Base-by-base conservation (phyloP, 2,329 filamentous ascomycete genomes). In the Seiridium unicorne region DNA sequence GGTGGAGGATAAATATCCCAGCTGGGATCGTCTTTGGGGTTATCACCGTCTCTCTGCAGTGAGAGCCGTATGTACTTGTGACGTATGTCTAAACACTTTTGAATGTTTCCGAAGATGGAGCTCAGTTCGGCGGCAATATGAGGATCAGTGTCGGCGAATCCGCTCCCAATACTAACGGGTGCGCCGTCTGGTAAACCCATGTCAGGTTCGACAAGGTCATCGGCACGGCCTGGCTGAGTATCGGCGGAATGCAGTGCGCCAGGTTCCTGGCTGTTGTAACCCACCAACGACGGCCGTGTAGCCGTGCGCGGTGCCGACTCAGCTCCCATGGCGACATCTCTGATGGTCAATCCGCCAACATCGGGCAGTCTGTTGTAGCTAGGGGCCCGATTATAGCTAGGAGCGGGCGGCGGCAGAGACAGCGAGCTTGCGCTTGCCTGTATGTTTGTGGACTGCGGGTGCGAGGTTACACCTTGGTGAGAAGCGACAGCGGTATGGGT, bases 1-100 rank as follows among this genome's bases (percentile, higher is more conserved):
- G 93, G 93, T 11, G 91, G 87, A 8, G 95, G 95, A 69, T 98
- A 98, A 49, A 99, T 92, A 58, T 84, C 83, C 94, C 94, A 99
- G 55, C 81, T 84, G 0, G 88, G 83, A 18, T 90, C 85, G 72
- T 98, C 93, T 68, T 92, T 92, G 1, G 95, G 95, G 66, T 98
- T 97, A 71, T 97, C 92, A 10, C 86, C 84, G 6, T 89, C 84
- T 8, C 90, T 85, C 71, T 99, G 95, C 26, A 93, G 79, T 0
- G 95, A 98, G 13, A 97, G 76, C 1, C 86, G 81, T 57, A 98
- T 91, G 75, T 98, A 99, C 69, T 92, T 96, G 73, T 93, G 89
- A 62, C 95, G 87, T 46, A 93, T 81, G 67, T 97, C 92, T 51
- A 97, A 77, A n/a, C 98, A 86, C 66, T 90, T 89, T 72, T 96